Conservation (phyloP, 371 early-diverging fungal species). For the Syncephalastrum sp. region DNA sequence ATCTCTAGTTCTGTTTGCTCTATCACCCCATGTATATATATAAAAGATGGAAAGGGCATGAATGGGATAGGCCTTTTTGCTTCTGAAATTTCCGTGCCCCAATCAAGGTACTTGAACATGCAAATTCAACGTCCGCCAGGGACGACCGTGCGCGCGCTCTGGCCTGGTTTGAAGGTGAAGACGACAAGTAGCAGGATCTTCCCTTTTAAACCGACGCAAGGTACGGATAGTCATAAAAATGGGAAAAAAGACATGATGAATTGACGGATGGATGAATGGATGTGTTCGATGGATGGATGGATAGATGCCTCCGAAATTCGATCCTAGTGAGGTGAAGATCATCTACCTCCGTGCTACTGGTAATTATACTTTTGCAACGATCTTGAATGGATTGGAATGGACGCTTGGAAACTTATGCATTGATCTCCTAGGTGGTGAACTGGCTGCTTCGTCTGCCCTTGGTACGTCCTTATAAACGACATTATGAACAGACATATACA, state of each 20-base stretch:
- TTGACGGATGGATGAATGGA: constrained; percentile 21
- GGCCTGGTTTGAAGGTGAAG: no score
- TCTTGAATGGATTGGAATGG: background rate
- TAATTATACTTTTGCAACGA: constrained; percentile 32
- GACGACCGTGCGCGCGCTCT: no score
- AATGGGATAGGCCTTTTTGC: no score
- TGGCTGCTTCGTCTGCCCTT: constrained; percentile 97
- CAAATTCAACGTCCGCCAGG: no score
- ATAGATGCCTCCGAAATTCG: constrained; percentile 84
- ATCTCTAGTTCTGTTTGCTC: no score
- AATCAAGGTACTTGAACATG: no score
- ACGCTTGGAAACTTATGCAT: no score
- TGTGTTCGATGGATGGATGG: constrained; percentile 11
- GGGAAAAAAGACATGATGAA: constrained; percentile 16
- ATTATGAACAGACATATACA: background rate
- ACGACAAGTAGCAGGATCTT: no score
- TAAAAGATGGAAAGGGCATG: no score
- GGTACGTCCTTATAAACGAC: constrained; percentile 10
- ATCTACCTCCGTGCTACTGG: constrained; percentile 97
- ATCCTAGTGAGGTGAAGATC: constrained; percentile 88
- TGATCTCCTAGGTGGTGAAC: constrained; percentile 38
- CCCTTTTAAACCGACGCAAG: constrained; percentile 8
- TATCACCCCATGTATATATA: no score
- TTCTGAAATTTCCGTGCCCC: no score
- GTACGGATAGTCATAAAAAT: background rate